Evolutionary conservation across 1,284 basidiomycete species (phyloP).

Genomic region (Malassezia nana): DNA sequence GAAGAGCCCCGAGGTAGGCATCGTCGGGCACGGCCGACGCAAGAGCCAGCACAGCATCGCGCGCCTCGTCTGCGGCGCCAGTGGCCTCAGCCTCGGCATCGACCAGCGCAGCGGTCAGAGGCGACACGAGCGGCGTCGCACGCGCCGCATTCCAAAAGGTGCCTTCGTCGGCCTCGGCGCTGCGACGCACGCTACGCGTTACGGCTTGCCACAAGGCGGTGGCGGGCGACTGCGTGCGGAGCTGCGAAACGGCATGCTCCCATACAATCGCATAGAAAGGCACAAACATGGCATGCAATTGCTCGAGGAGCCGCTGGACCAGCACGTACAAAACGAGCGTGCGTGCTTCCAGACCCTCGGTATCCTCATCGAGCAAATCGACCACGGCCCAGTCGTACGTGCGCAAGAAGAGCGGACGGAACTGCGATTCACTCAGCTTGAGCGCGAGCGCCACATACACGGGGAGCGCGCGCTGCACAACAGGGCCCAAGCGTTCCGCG

Average conservation of each 20-base stretch:
- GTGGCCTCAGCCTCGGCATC: background rate
- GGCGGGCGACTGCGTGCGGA: background rate
- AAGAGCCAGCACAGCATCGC: conserved; percentile 53
- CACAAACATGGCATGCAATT: conserved; percentile 31
- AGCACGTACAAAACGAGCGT: conserved; percentile 37
- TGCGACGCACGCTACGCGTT: conserved; percentile 60
- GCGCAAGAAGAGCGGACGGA: conserved; percentile 82
- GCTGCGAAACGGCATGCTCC: conserved; percentile 59
- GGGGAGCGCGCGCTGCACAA: conserved; percentile 52
- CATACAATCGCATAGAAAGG: conserved; percentile 54
- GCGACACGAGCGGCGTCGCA: conserved; percentile 57
- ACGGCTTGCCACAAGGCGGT: conserved; percentile 59
- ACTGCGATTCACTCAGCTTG: conserved; percentile 84
- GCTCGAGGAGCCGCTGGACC: conserved; percentile 28
- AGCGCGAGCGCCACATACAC: conserved; percentile 79
- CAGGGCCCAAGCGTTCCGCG: conserved; percentile 42
- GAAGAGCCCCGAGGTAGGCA: conserved; percentile 64
- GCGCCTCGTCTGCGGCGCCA: background rate
- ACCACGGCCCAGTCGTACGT: conserved; percentile 90
- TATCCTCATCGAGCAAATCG: conserved; percentile 52
- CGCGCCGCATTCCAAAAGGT: conserved; percentile 82
- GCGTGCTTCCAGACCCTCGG: conserved; percentile 26
- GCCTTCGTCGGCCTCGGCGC: conserved; percentile 69
- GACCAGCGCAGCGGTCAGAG: conserved; percentile 59
- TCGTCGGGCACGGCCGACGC: conserved; percentile 56